These are phyloP conservation scores for Tripterygium wilfordii DNA, from an alignment of 177 flowering plant species.

Conservation along the genomic window DNA sequence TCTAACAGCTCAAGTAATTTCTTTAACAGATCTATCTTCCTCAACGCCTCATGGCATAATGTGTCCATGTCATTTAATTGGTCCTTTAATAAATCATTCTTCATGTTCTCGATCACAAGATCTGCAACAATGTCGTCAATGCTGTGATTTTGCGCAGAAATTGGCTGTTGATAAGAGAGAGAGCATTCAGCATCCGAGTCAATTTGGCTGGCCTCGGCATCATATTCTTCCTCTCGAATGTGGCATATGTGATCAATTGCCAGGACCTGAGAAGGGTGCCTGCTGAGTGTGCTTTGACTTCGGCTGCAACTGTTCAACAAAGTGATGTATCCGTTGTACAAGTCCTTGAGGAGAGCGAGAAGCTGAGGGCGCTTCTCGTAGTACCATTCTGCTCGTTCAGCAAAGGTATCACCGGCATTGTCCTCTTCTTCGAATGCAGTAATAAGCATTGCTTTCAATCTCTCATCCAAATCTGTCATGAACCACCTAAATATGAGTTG, in stretches of 20 bases:
- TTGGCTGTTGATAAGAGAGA: constrained; percentile 38
- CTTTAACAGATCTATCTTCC: constrained; percentile 62
- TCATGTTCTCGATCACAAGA: constrained; percentile 46
- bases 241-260: no score
- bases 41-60: constrained; percentile 22
- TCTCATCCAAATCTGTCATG: constrained; percentile 45
- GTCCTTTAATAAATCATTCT: constrained; percentile 32
- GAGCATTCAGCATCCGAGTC: constrained; percentile 51
- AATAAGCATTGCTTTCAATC: constrained; percentile 34
- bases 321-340: constrained; percentile 53
- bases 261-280: no score
- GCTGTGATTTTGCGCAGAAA: background rate
- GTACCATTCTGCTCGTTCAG: constrained; percentile 64
- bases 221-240: constrained; percentile 13
- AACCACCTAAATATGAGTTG: no score
- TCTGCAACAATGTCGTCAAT: constrained; percentile 31
- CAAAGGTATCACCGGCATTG: constrained; percentile 41
- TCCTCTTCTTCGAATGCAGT: constrained; percentile 23
- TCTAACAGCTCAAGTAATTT: constrained; percentile 70
- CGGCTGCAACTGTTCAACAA: constrained; percentile 64
- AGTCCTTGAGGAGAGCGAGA: constrained; percentile 56
- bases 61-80: constrained; percentile 26
- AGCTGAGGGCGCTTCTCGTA: constrained; percentile 77
- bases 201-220: constrained; percentile 2
- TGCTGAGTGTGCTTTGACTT: constrained; percentile 21